Evolutionary conservation across 805 yeast species (phyloP).

Genomic region (Cyberlindnera saturnus): DNA sequence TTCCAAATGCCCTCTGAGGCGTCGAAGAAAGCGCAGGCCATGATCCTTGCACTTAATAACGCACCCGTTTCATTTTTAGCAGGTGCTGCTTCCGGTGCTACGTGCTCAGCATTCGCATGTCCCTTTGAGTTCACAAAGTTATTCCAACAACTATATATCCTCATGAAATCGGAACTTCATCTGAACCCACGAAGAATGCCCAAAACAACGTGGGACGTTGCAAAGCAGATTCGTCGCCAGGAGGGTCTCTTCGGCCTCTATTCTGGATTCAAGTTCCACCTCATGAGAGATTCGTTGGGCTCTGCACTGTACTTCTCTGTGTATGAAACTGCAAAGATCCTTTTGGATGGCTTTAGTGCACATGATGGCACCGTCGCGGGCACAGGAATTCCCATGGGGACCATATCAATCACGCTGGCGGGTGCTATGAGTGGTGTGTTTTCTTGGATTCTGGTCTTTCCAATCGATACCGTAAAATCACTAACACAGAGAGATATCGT

Average conservation of each 20-base stretch:
- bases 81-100: constrained; percentile 63
- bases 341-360: constrained; percentile 26
- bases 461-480: constrained; percentile 76
- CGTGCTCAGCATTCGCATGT: constrained; percentile 60
- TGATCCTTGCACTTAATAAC: constrained; percentile 27
- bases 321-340: constrained; percentile 66
- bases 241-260: constrained; percentile 64
- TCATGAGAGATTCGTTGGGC: constrained; percentile 62
- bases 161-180: constrained; percentile 27
- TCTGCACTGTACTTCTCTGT: constrained; percentile 69
- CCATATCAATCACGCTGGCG: constrained; percentile 51
- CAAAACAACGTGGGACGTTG: constrained; percentile 36
- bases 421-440: constrained; percentile 79
- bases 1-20: constrained; percentile 4
- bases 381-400: constrained; percentile 25
- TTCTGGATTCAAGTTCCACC: constrained; percentile 66
- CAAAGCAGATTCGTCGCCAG: constrained; percentile 45
- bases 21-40: constrained; percentile 7
- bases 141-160: constrained; percentile 62
- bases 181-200: constrained; percentile 29
- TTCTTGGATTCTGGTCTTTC: constrained; percentile 72
- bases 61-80: constrained; percentile 44
- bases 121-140: constrained; percentile 85
- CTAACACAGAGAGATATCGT: constrained; percentile 70
- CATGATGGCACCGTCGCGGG: constrained; percentile 27